Base-by-base conservation (phyloP, 164 flowering plant genomes). In the Cinnamomum chago region DNA sequence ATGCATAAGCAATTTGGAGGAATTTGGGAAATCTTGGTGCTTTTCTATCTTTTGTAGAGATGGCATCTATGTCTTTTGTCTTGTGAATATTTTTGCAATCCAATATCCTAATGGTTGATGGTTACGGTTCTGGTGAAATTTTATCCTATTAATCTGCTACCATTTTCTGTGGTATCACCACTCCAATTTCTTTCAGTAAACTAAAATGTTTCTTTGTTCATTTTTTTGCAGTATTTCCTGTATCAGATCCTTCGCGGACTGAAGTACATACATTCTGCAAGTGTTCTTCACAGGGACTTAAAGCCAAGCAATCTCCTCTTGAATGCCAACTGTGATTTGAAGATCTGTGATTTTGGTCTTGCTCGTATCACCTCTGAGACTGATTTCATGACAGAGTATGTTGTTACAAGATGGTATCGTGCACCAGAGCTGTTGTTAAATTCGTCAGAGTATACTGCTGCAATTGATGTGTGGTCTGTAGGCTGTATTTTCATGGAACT, bases 401-500 rank as follows among this genome's bases (percentile, higher is more conserved):
- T 95, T 68, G 99, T 95, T 69, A 95, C 99, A 35, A 90, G 99
- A 84, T 95, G 99, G 99, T 95, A 95, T 74, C 87, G 99, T 60
- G 96, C 99, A 70, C 99, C 99, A 60, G 98, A 95, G 80, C 87
- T 95, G 64, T 78, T 95, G 73, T 76, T 95, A 40, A 93, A 95
- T 82, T 95, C 99, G 51, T 85, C 99, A 62, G 97, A 93, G 78
- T 95, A 95, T 72, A 95, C 97, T 62, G 89, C 96, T 70, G 99
- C 99, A n/a, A 95, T 95, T 77, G 99, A 95, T 84, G 91, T 95
- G 15, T 95, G 99, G 99, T 95, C 99, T 20, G 99, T 95, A 28
- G 99, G 99, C 27, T 95, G 99, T 81, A 89, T 95, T 76, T 95
- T 92, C 80, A 95, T 95, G 98, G 99, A 95, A 72, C 80, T 95